Conservation (phyloP, 257 asterid species). For the Ehretia macrophylla region DNA sequence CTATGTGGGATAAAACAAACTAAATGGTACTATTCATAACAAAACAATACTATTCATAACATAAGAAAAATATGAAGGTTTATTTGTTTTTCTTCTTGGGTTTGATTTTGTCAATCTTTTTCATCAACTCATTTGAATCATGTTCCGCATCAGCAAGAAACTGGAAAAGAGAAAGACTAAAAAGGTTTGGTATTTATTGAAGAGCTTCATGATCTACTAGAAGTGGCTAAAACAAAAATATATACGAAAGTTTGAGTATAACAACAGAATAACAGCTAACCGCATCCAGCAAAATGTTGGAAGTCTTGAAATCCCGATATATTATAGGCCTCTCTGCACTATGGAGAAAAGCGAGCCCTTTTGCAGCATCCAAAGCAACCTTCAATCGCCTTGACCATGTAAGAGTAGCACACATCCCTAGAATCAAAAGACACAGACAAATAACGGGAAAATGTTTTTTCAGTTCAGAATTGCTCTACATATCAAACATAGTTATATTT, state of each 20-base stretch:
- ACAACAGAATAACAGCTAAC: slow-evolving; percentile 41
- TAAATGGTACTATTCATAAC: too few species aligned
- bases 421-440: slow-evolving; percentile 15
- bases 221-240: too few species aligned
- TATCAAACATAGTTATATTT: neutral
- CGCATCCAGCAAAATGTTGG: slow-evolving; percentile 76
- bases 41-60: too few species aligned
- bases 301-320: slow-evolving; percentile 90
- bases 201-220: neutral
- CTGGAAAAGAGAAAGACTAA: neutral
- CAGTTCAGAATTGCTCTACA: neutral
- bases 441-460: neutral
- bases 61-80: too few species aligned
- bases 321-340: slow-evolving; percentile 83
- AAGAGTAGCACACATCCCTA: slow-evolving; percentile 69
- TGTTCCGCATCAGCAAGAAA: neutral
- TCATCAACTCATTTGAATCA: too few species aligned
- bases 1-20: too few species aligned
- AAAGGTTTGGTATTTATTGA: neutral
- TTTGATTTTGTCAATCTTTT: too few species aligned
- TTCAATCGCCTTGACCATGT: slow-evolving; percentile 76
- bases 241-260: neutral
- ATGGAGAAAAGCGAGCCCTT: slow-evolving; percentile 97
- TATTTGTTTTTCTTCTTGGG: too few species aligned
- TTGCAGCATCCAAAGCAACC: slow-evolving; percentile 92